Conservation (phyloP, 2,329 filamentous ascomycete species). For the Arthrinium phaeospermum region DNA sequence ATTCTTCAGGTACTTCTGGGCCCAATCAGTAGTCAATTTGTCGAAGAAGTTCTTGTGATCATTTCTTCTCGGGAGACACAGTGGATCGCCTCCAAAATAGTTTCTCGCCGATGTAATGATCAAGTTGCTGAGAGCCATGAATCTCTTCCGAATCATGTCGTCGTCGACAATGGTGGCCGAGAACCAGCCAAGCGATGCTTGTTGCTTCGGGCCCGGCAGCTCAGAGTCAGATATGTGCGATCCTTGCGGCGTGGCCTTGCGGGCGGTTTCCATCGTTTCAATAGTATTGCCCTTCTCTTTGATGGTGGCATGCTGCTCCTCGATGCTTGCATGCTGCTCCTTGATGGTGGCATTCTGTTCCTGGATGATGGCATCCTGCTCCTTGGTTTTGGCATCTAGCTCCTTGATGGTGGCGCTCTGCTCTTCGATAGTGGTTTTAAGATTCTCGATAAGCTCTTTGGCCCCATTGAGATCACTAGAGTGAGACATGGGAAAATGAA, state of each 20-base stretch:
- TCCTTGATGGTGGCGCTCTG: not conserved
- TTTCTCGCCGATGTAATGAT: no score
- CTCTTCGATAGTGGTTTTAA: no score
- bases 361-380: not conserved
- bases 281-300: not conserved
- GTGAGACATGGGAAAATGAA: not conserved
- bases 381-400: no score
- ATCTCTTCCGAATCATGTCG: no score
- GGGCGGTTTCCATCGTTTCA: no score
- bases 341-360: not conserved
- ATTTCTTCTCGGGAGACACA: no score
- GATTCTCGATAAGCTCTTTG: not conserved
- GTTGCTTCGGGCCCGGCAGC: no score
- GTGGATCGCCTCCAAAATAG: no score
- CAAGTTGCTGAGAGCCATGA: no score
- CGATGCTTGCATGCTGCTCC: not conserved
- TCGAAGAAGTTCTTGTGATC: not conserved
- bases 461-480: not conserved
- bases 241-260: not conserved
- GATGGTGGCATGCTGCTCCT: not conserved
- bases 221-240: not conserved
- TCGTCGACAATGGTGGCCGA: no score
- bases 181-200: no score
- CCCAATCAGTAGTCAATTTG: not conserved
- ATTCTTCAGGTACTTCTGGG: not conserved